Base-by-base conservation (phyloP, 148 eudicot species). In the Silene conica region DNA sequence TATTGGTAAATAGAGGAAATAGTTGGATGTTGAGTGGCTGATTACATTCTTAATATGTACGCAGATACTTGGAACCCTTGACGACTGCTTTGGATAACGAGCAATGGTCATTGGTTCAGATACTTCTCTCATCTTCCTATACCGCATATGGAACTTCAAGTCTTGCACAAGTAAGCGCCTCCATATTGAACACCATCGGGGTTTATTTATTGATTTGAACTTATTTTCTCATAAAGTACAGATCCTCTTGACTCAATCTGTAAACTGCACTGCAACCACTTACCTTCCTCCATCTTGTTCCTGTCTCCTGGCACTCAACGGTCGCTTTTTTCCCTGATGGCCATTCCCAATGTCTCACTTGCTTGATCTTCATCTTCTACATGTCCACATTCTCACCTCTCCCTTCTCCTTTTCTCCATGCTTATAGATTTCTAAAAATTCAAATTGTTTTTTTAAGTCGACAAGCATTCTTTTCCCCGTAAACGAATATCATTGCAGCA, bases 101-200 rank as follows among this genome's bases (percentile, higher is more conserved):
- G 84, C 89, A 83, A 71, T 95, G 98, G 97, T 95, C 98, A 28
- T 82, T 95, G 67, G 98, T 95, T 74, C 97, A 95, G 81, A 85
- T 87, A 81, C 87, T 92, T 75, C 85, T 92, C 72, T 92, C 98
- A 19, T 92, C 98, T 80, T 95, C 97, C 23, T 92, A 95, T 78
- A 88, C 79, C 72, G 96, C 97, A 82, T 95, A 95, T 80, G 97
- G 97, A 72, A 84, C 80, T 77, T 87, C 97, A 59, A 89, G 93
- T 80, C 89, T 95, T 83, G 88, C 86, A 80, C 89, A 90, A 78
- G 99, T 95, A 86, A 58, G 76, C 52, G 57, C 9, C 45, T 25
- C 31, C 6, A 50, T 16, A 20, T 58, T 26, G 22, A 58, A 59
- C 18, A 11, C 8, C n/a, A 18, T 71, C 5, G 64, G 16, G 12